Conservation (phyloP, 257 asterid species). For the Apocynum venetum region DNA sequence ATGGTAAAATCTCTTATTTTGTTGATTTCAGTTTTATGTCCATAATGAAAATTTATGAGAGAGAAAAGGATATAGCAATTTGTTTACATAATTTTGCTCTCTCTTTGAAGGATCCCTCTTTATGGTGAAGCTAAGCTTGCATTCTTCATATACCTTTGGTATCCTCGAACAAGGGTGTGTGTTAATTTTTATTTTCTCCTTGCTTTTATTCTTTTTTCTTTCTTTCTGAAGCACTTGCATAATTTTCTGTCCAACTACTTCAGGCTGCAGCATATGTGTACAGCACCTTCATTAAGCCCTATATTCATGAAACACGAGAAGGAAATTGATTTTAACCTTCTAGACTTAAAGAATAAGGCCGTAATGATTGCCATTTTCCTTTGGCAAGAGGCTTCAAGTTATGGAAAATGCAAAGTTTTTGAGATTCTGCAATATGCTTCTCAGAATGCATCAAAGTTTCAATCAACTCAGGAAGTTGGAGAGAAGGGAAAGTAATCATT, state of each 20-base stretch:
- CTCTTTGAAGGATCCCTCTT: constrained; percentile 45
- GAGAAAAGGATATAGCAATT: background rate
- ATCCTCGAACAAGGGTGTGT: constrained; percentile 48
- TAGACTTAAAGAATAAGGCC: constrained; percentile 28
- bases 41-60: background rate
- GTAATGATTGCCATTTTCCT: constrained; percentile 11
- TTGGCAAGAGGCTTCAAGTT: constrained; percentile 37
- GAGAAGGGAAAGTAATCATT: background rate
- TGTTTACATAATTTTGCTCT: background rate
- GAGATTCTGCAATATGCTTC: constrained; percentile 39
- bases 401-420: constrained; percentile 27
- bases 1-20: constrained; percentile 34
- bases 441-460: constrained; percentile 27
- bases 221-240: background rate
- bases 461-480: constrained; percentile 4
- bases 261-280: constrained; percentile 45
- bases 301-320: constrained; percentile 38
- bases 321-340: constrained; percentile 41
- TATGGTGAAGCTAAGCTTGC: constrained; percentile 61
- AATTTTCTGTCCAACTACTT: background rate
- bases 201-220: background rate
- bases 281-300: constrained; percentile 36
- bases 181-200: background rate
- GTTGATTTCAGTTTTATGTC: background rate
- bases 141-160: constrained; percentile 52